These are phyloP conservation scores for Aspergillus taichungensis DNA, from an alignment of 495 filamentous ascomycete genomes.

Conservation along the genomic window DNA sequence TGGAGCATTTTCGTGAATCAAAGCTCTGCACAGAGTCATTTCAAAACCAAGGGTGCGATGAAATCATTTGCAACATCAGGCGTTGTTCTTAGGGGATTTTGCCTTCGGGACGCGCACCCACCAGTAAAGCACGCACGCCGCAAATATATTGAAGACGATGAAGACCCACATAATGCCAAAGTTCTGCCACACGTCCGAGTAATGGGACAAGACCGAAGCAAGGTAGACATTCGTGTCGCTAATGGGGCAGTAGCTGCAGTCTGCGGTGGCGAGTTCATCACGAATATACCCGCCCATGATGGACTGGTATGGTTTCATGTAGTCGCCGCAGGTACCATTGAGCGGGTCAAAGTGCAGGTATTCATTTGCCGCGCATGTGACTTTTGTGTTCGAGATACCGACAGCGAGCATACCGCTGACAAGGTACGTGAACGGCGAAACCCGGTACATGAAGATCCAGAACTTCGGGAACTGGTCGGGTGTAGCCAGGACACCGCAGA, in stretches of 20 bases:
- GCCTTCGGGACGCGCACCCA: constrained; percentile 32
- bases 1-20: too few relatives aligned
- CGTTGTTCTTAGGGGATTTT: too few relatives aligned
- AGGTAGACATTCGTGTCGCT: constrained; percentile 29
- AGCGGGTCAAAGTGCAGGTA: constrained; percentile 43
- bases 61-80: too few relatives aligned
- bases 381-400: constrained; percentile 44
- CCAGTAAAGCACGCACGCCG: constrained; percentile 41
- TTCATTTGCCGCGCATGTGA: constrained; percentile 49
- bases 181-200: constrained; percentile 35
- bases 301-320: constrained; percentile 20
- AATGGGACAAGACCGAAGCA: constrained; percentile 21
- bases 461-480: background rate
- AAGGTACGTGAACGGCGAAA: constrained; percentile 47
- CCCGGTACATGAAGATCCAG: constrained; percentile 46
- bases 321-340: constrained; percentile 20
- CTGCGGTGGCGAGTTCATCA: constrained; percentile 20
- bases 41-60: too few relatives aligned
- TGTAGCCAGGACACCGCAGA: constrained; percentile 29
- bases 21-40: too few relatives aligned
- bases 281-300: constrained; percentile 19
- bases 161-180: constrained; percentile 47
- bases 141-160: constrained; percentile 37
- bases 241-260: constrained; percentile 30
- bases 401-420: constrained; percentile 46